Percentiles rank a stretch among this genome's conserved stretches.
phyloP scores from a whole-genome alignment of 1,284 basidiomycete genomes.

The Moesziomyces parantarcticus region DNA sequence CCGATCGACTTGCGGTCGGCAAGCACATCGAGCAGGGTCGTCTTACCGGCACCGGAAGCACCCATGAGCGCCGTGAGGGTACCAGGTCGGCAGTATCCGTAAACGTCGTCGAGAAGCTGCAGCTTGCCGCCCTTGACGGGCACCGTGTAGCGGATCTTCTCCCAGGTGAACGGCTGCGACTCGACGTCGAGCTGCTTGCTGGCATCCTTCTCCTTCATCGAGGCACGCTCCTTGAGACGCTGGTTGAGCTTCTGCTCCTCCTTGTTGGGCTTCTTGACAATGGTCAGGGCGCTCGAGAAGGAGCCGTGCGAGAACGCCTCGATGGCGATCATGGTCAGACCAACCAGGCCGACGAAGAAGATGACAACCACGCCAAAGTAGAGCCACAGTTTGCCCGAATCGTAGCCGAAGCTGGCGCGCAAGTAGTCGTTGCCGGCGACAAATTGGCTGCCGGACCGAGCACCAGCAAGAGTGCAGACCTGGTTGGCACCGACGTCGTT shows the following conservation, averaged over 20 bases:
- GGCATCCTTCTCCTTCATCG: conserved; percentile 37
- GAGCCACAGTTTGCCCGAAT: conserved; percentile 32
- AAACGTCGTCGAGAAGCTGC: conserved; percentile 79
- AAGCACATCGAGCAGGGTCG: conserved; percentile 79
- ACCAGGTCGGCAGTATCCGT: conserved; percentile 82
- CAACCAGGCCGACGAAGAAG: conserved; percentile 56
- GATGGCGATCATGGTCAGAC: conserved; percentile 57
- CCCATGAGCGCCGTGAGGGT: conserved; percentile 80
- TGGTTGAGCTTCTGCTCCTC: conserved; percentile 54
- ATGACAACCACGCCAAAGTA: conserved; percentile 54
- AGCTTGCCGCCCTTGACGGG: conserved; percentile 73
- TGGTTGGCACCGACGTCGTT: conserved; percentile 36
- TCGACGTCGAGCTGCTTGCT: conserved; percentile 45
- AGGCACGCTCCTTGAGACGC: conserved; percentile 43
- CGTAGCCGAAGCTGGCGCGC: conserved; percentile 45
- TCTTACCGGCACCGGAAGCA: conserved; percentile 77
- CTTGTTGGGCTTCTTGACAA: conserved; percentile 54
- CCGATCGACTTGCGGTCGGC: conserved; percentile 82
- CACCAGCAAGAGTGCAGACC: conserved; percentile 49
- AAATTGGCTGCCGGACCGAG: conserved; percentile 25
- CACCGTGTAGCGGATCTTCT: conserved; percentile 69
- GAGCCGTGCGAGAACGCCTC: conserved; percentile 45
- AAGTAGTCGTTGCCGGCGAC: conserved; percentile 49
- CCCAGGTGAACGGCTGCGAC: conserved; percentile 69
- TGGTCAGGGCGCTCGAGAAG: conserved; percentile 27